Evolutionary conservation across 2,329 filamentous ascomycete species (phyloP), one percentile per base, ranked within the genome.

Genomic region (Emmonsiellopsis sp.): DNA sequence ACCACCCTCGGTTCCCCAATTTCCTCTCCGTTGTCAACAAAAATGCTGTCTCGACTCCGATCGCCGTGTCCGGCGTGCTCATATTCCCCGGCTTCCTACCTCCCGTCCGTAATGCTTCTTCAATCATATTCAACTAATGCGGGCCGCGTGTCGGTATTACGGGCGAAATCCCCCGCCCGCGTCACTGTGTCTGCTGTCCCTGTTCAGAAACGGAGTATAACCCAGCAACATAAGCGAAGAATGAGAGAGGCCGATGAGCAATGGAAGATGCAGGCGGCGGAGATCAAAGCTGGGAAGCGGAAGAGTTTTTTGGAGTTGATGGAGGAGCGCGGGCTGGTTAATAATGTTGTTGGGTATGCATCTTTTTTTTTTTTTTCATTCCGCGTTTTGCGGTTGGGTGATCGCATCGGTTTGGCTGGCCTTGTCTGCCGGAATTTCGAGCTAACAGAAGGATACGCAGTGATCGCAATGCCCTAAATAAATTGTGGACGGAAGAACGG

Each of bases 331-430:
- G 73, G 71, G 0, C 62, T 74, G 32, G 54, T 78, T 45, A 70
- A 77, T 58, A 68, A 74, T 60, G 68, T 75, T 54, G 70, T 76
- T 38, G 75, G 75, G 72, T 74, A 60, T 20, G 70, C 57, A n/a
- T 31, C 44, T 6, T 54, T 26, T 26, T 26, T 26, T 26, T 5
- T 26, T 26, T 26, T 26, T 26, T 26, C 3, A 26, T 26, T 26
- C 5, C 20, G 20, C 20, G 20, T 26, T 26, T 26, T 26, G 20
- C 20, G 20, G 3, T 26, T 26, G 20, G 20, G 20, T 26, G 20
- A 26, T 26, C 20, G 20, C 20, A 26, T 26, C 20, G 20, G 20
- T 26, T 26, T 26, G 20, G 2, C 20, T 26, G 20, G 20, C 20
- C 20, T 5, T 26, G 20, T 26, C 20, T 26, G 20, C 5, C 20